These are phyloP conservation scores for Starmerella stigmatis DNA, from an alignment of 805 yeast species.

Conservation along the genomic window DNA sequence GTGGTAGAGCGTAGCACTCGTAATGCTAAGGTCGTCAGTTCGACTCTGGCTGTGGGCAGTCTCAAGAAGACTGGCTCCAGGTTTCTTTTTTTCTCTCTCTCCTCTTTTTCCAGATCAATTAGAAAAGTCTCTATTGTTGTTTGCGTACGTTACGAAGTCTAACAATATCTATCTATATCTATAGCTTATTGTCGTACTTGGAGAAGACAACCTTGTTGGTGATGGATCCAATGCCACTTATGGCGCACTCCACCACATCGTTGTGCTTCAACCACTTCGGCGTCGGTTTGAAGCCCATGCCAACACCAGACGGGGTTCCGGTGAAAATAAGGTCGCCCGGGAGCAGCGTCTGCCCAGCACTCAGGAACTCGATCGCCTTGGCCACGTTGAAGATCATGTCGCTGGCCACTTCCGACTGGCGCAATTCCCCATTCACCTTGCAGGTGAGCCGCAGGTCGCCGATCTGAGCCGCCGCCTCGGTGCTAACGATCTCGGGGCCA, in stretches of 20 bases:
- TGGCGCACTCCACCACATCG: constrained; percentile 36
- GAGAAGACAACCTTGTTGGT: constrained; percentile 30
- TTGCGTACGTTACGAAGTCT: too few species aligned
- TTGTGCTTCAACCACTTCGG: constrained; percentile 38
- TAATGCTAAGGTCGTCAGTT: constrained; percentile 8
- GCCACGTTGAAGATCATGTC: constrained; percentile 42
- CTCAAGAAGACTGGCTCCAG: not conserved
- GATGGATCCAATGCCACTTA: constrained; percentile 39
- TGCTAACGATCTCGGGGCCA: constrained; percentile 44
- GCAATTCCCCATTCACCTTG: constrained; percentile 39
- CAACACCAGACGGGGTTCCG: constrained; percentile 51
- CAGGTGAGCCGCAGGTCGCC: constrained; percentile 34
- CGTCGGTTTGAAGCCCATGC: constrained; percentile 36
- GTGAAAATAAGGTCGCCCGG: constrained; percentile 48
- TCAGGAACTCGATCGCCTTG: constrained; percentile 38
- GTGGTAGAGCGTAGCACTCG: constrained; percentile 9
- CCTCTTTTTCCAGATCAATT: too few species aligned
- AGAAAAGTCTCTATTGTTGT: not conserved
- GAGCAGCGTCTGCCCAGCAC: constrained; percentile 42
- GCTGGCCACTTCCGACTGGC: constrained; percentile 38
- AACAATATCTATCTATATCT: not conserved
- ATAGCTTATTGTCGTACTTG: constrained; percentile 1
- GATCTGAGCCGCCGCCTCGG: constrained; percentile 26
- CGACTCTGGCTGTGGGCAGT: constrained; percentile 8
- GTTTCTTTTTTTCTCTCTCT: not conserved